These are phyloP conservation scores for Tuctoria greenei DNA, from an alignment of 176 grass and related monocot species.

Conservation along the genomic window DNA sequence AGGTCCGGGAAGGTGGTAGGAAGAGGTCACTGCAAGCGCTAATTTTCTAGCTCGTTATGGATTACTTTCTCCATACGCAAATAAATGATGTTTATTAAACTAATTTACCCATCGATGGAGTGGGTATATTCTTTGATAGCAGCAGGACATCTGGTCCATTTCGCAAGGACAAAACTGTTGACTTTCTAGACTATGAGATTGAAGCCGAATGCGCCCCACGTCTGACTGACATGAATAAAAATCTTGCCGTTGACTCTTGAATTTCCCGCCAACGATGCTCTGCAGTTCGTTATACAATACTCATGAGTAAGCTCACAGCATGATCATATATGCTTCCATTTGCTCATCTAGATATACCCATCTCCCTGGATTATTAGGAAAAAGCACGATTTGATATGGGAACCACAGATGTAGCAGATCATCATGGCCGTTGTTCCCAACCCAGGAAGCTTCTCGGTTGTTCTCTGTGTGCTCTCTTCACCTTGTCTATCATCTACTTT, in stretches of 20 bases:
- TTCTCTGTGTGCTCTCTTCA: slow-evolving; percentile 6
- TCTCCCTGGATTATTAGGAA: background rate
- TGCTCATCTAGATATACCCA: background rate
- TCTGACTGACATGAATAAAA: background rate
- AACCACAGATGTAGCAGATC: background rate
- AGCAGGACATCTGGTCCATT: too few species aligned
- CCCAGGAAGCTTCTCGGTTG: background rate
- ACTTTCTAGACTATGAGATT: background rate
- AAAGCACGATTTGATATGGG: background rate
- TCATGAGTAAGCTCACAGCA: background rate
- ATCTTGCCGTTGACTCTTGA: background rate
- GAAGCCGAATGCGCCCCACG: background rate
- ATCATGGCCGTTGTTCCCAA: background rate
- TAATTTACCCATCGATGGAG: too few species aligned
- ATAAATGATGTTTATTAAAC: too few species aligned
- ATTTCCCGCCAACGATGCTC: background rate
- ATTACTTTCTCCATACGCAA: too few species aligned
- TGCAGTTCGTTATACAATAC: background rate
- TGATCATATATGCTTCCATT: background rate
- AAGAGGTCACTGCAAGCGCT: too few species aligned
- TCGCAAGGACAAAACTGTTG: too few species aligned
- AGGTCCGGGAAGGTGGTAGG: too few species aligned
- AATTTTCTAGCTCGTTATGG: too few species aligned
- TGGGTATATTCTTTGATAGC: too few species aligned
- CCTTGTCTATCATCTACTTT: slow-evolving; percentile 15